These are phyloP conservation scores for Microcos paniculata DNA, from an alignment of 345 rosid species.

Conservation along the genomic window DNA sequence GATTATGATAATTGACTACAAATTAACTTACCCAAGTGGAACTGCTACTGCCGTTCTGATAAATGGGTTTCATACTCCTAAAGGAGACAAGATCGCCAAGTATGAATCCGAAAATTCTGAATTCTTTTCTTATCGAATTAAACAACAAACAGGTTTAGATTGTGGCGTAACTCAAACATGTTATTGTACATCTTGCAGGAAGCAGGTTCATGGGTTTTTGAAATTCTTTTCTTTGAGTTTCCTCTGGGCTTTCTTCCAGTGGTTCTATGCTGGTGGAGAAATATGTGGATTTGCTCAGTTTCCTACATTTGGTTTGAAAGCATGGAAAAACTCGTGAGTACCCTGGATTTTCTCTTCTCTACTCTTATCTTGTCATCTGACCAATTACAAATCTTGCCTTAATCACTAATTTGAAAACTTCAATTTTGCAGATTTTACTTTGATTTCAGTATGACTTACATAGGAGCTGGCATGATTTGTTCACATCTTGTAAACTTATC, in stretches of 20 bases:
- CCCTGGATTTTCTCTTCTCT: constrained; percentile 10
- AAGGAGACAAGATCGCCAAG: constrained; percentile 75
- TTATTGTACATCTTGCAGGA: constrained; percentile 42
- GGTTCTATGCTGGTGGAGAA: constrained; percentile 77
- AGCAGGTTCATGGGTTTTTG: constrained; percentile 71
- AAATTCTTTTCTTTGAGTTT: constrained; percentile 69
- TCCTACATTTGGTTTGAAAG: constrained; percentile 78
- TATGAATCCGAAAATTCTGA: constrained; percentile 28
- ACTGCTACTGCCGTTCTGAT: constrained; percentile 92
- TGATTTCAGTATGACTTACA: constrained; percentile 81
- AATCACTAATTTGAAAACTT: constrained; percentile 18
- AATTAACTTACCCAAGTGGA: constrained; percentile 82
- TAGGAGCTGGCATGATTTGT: constrained; percentile 98
- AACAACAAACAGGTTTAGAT: background rate
- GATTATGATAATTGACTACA: constrained; percentile 92
- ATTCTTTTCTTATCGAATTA: constrained; percentile 8
- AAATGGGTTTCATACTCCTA: constrained; percentile 81
- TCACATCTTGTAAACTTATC: constrained; percentile 90
- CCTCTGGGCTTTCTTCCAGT: constrained; percentile 83
- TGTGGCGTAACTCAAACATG: background rate
- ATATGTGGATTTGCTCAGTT: constrained; percentile 72
- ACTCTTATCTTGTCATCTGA: background rate
- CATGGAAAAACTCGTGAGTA: constrained; percentile 78
- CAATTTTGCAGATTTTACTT: constrained; percentile 74
- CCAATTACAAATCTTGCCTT: background rate